phyloP scores from a whole-genome alignment of 1,284 basidiomycete genomes.

The Gomphus sp. region DNA sequence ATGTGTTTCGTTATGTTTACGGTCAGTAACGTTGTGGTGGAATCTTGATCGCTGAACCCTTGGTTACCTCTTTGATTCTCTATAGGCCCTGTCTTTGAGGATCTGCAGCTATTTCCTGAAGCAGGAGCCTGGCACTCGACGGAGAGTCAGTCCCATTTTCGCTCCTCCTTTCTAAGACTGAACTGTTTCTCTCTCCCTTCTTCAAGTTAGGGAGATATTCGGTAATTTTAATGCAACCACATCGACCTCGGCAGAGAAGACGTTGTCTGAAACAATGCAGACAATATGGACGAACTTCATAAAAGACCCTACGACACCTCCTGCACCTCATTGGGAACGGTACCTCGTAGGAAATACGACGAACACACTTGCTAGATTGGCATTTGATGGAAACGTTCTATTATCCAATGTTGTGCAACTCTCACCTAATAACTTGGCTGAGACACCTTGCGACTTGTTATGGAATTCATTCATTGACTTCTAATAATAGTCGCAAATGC shows the following conservation, averaged over 20 bases:
- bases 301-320: too few relatives aligned
- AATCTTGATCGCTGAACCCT: neutral
- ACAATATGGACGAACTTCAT: conserved; percentile 14
- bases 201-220: conserved; percentile 13
- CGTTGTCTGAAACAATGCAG: conserved; percentile 13
- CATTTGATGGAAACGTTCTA: conserved; percentile 4
- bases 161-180: neutral
- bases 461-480: conserved; percentile 3
- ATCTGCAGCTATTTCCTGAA: conserved; percentile 7
- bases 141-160: conserved; percentile 1
- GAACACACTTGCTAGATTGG: conserved; percentile 1
- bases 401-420: conserved; percentile 5
- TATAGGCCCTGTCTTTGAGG: conserved; percentile 10
- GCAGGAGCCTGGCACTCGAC: conserved; percentile 8
- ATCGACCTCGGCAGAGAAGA: conserved; percentile 10
- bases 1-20: conserved; percentile 15
- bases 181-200: neutral
- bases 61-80: neutral
- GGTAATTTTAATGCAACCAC: conserved; percentile 14
- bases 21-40: conserved; percentile 4
- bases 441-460: conserved; percentile 2
- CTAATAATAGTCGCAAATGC: neutral
- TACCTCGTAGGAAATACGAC: conserved; percentile 7
- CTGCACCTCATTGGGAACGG: neutral
- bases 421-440: neutral